These are phyloP conservation scores for Trichosanthes truncata DNA, from an alignment of 306 rosid species.

Conservation along the genomic window DNA sequence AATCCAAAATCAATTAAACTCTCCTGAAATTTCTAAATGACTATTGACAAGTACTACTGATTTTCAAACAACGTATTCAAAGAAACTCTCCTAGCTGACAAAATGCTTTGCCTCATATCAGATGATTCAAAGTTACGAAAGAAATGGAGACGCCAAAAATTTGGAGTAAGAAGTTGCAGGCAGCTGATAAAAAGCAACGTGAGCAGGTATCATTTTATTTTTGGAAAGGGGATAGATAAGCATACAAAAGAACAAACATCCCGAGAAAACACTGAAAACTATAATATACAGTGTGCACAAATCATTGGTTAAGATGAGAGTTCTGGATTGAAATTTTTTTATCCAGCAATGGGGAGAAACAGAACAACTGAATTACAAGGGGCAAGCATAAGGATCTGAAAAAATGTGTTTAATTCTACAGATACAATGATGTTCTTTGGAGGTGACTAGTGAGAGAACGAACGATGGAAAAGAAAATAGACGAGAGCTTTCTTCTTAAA, in stretches of 20 bases:
- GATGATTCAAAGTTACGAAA: neutral
- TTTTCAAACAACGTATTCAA: neutral
- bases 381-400: neutral
- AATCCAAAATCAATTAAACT: neutral
- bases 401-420: neutral
- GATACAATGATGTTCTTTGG: neutral
- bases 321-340: neutral
- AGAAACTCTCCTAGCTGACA: neutral
- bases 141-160: neutral
- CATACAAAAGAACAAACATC: neutral
- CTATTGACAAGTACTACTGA: neutral
- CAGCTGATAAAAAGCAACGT: neutral
- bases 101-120: neutral
- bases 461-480: neutral
- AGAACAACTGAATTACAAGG: conserved; percentile 6
- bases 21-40: neutral
- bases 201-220: neutral
- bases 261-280: neutral
- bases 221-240: neutral
- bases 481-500: neutral
- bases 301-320: neutral
- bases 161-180: neutral
- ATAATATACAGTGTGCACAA: neutral
- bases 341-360: neutral
- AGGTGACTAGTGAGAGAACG: neutral